Evolutionary conservation across 2,329 filamentous ascomycete genomes (phyloP).

Genomic region (Myrmaecium sp.): DNA sequence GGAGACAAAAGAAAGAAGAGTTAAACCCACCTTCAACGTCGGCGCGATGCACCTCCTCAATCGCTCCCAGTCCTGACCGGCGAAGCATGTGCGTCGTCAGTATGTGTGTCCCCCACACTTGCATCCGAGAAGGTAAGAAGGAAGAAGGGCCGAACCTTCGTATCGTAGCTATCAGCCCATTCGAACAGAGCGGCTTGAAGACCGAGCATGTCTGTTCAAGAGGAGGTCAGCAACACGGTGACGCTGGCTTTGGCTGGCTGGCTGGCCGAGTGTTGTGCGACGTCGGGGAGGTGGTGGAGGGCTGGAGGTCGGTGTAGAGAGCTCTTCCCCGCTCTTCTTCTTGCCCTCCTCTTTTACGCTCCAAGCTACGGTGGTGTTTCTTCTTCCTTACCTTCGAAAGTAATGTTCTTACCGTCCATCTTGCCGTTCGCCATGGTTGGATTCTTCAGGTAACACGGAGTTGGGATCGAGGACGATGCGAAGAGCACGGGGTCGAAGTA

Average conservation of each 20-base stretch:
- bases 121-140: not conserved
- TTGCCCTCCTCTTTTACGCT: too few species aligned
- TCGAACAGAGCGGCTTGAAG: constrained; percentile 36
- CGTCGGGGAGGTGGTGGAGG: not conserved
- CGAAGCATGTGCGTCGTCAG: too few species aligned
- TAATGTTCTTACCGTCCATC: not conserved
- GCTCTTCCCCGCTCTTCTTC: too few species aligned
- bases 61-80: constrained; percentile 39
- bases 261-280: not conserved
- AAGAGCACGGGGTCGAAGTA: not conserved
- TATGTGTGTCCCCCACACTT: constrained; percentile 2
- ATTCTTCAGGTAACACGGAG: not conserved
- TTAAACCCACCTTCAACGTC: constrained; percentile 29
- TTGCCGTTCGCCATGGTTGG: not conserved
- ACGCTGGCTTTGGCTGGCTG: not conserved
- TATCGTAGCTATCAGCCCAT: constrained; percentile 50
- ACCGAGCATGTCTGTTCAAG: constrained; percentile 30
- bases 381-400: too few species aligned
- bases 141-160: constrained; percentile 26
- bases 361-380: too few species aligned
- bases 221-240: not conserved
- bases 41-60: constrained; percentile 46
- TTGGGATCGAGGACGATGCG: not conserved
- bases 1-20: too few species aligned
- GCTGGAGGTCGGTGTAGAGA: not conserved